Evolutionary conservation across 2,329 filamentous ascomycete genomes (phyloP).

Genomic region (Diaporthe citrichinensis): DNA sequence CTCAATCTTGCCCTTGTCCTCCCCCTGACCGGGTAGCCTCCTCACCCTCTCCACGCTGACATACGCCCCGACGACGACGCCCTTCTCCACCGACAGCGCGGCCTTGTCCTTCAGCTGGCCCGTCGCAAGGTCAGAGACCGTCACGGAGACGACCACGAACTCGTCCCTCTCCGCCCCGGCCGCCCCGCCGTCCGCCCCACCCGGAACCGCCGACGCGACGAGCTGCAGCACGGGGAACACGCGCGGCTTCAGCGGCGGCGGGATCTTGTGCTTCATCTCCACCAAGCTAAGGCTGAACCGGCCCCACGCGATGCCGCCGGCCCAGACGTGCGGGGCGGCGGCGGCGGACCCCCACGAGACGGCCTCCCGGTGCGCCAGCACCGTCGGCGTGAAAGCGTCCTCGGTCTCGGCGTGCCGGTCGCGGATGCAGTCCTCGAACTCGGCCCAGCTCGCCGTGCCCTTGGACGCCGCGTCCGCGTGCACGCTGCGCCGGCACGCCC

Average conservation of each 20-base stretch:
- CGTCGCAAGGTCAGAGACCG: constrained; percentile 60
- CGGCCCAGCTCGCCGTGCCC: constrained; percentile 73
- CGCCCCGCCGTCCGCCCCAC: constrained; percentile 44
- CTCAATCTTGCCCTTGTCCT: constrained; percentile 64
- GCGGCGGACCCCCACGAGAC: constrained; percentile 60
- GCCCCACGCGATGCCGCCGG: constrained; percentile 57
- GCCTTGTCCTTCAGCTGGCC: constrained; percentile 41
- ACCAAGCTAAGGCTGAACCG: constrained; percentile 66
- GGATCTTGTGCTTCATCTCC: constrained; percentile 77
- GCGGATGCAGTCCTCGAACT: constrained; percentile 74
- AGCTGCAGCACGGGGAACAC: constrained; percentile 76
- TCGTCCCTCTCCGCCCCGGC: constrained; percentile 55
- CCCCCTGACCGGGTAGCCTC: constrained; percentile 52
- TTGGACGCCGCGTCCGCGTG: constrained; percentile 66
- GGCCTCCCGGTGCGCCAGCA: constrained; percentile 63
- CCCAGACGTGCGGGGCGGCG: constrained; percentile 54
- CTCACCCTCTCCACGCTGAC: constrained; percentile 75
- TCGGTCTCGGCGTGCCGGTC: constrained; percentile 70
- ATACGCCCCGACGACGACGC: constrained; percentile 71
- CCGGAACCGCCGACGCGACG: constrained; percentile 63
- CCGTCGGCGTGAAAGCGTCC: constrained; percentile 69
- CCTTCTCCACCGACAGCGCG: constrained; percentile 57
- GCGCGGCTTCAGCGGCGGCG: constrained; percentile 71
- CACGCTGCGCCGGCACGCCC: constrained; percentile 74
- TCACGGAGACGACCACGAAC: constrained; percentile 71